A percentile compares a stretch with the other conserved stretches of the same genome.
These are phyloP conservation scores for Typha latifolia DNA, from an alignment of 176 grass and related monocot genomes.

Conservation along the genomic window DNA sequence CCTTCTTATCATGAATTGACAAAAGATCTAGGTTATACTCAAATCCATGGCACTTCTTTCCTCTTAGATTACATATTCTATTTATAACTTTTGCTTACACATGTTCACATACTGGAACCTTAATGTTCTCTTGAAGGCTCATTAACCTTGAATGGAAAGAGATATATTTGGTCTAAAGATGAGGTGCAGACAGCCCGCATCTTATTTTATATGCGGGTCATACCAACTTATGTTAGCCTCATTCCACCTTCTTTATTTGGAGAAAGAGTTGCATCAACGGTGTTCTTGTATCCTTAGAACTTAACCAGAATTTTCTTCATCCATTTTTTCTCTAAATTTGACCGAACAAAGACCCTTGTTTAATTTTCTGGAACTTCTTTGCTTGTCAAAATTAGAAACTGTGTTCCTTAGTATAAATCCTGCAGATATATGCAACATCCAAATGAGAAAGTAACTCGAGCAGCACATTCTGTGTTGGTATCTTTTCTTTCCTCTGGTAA, in stretches of 20 bases:
- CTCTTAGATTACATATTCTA: neutral
- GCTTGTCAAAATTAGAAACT: slow-evolving; percentile 7
- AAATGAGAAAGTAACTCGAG: slow-evolving; percentile 87
- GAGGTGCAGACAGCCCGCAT: slow-evolving; percentile 81
- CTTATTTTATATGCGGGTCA: slow-evolving; percentile 78
- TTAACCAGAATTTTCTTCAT: neutral
- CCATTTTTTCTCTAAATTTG: slow-evolving; percentile 10
- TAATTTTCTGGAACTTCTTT: neutral
- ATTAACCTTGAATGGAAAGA: slow-evolving; percentile 25
- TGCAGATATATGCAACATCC: slow-evolving; percentile 82
- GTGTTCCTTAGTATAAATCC: slow-evolving; percentile 34
- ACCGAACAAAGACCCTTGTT: neutral
- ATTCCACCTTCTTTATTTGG: slow-evolving; percentile 44
- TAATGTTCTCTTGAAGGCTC: slow-evolving; percentile 37
- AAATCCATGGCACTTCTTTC: neutral
- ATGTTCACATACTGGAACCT: neutral
- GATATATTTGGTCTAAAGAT: slow-evolving; percentile 67
- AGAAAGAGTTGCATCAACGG: slow-evolving; percentile 39
- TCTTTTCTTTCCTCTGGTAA: slow-evolving; percentile 71
- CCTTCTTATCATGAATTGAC: slow-evolving; percentile 69
- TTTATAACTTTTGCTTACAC: neutral
- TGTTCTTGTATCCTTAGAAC: slow-evolving; percentile 77
- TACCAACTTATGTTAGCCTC: slow-evolving; percentile 65
- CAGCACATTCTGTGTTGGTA: slow-evolving; percentile 79
- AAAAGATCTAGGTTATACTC: slow-evolving; percentile 46